phyloP scores from a whole-genome alignment of 306 rosid genomes.

The Cucumis sativus region DNA sequence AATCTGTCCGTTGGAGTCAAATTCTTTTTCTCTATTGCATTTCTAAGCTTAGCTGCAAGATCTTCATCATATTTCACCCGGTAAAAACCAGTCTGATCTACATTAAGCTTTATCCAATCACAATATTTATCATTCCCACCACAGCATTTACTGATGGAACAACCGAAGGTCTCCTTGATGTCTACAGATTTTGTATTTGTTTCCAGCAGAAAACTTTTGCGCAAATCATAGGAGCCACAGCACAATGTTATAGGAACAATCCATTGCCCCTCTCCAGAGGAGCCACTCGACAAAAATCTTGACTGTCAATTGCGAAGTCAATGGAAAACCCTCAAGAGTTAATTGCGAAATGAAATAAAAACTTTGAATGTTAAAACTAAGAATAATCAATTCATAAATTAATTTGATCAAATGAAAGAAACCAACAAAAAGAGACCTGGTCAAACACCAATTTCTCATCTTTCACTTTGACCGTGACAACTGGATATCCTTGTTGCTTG shows the following conservation, averaged over 20 bases:
- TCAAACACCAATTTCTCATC: slow-evolving; percentile 60
- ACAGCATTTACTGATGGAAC: slow-evolving; percentile 13
- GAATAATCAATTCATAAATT: neutral
- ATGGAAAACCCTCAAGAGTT: neutral
- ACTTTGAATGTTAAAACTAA: neutral
- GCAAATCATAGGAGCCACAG: slow-evolving; percentile 52
- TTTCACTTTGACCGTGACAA: slow-evolving; percentile 53
- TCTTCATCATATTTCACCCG: slow-evolving; percentile 80
- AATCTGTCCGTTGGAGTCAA: slow-evolving; percentile 77
- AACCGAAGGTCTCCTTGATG: slow-evolving; percentile 31
- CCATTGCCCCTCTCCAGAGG: slow-evolving; percentile 76
- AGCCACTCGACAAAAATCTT: slow-evolving; percentile 73
- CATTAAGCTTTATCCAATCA: slow-evolving; percentile 77
- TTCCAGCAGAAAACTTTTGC: slow-evolving; percentile 59
- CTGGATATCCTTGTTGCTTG: slow-evolving; percentile 87
- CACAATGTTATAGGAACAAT: slow-evolving; percentile 69
- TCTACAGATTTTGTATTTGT: slow-evolving; percentile 43
- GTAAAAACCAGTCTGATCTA: slow-evolving; percentile 91
- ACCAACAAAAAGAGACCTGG: slow-evolving; percentile 45
- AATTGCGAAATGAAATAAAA: slow-evolving; percentile 1
- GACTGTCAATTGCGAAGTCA: slow-evolving; percentile 36
- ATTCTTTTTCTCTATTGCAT: slow-evolving; percentile 50
- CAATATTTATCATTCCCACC: slow-evolving; percentile 13
- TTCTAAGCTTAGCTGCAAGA: slow-evolving; percentile 60
- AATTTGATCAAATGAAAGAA: slow-evolving; percentile 3